These are phyloP conservation scores for Endogone sp. DNA, from an alignment of 192 early-diverging fungal genomes.

Conservation along the genomic window DNA sequence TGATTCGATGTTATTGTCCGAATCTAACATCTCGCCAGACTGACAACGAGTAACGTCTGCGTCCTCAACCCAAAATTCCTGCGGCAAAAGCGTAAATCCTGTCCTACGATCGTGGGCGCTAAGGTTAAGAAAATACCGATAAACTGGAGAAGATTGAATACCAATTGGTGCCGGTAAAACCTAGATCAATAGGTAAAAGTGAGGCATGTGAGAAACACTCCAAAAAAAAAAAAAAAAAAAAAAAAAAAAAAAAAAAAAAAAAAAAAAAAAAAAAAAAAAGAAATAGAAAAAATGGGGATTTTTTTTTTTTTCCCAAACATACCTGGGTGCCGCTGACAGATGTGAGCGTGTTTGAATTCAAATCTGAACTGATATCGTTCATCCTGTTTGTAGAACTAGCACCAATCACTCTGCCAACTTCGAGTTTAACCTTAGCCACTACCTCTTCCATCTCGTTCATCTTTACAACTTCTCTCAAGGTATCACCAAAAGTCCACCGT, in stretches of 20 bases:
- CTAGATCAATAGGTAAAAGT: conserved; percentile 3
- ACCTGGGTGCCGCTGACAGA: not conserved
- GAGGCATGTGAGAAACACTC: not conserved
- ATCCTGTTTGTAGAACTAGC: not conserved
- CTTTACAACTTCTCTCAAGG: not conserved
- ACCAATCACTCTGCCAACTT: not conserved
- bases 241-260: not conserved
- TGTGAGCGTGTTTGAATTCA: not conserved
- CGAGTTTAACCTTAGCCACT: not conserved
- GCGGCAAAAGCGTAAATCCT: conserved; percentile 11
- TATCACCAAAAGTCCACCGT: conserved; percentile 9
- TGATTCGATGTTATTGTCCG: not conserved
- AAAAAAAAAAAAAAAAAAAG: not conserved
- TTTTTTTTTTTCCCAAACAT: not conserved
- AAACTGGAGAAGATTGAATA: not conserved
- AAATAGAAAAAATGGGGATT: not conserved
- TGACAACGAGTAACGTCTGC: conserved; percentile 18
- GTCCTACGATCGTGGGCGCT: conserved; percentile 7
- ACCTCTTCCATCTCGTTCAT: conserved; percentile 4
- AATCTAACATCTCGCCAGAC: conserved; percentile 1
- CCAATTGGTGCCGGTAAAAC: conserved; percentile 16
- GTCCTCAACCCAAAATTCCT: conserved; percentile 19
- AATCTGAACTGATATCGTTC: not conserved
- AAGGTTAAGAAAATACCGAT: conserved; percentile 5
- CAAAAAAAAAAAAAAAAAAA: conserved; percentile 11